Evolutionary conservation across 2,329 filamentous ascomycete genomes (phyloP).

Genomic region (Byssochlamys sp.): DNA sequence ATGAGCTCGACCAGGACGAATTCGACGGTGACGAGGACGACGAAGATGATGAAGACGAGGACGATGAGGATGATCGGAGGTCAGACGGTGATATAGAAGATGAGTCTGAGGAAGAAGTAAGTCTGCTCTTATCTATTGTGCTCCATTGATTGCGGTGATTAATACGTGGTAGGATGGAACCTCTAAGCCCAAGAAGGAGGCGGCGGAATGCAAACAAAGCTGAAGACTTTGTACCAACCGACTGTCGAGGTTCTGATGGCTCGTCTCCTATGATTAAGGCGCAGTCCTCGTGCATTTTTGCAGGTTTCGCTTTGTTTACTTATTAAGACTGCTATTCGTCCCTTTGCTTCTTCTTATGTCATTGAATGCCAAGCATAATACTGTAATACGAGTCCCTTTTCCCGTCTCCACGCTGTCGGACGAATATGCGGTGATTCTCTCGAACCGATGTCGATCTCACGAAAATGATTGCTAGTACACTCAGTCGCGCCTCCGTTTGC

Average conservation of each 20-base stretch:
- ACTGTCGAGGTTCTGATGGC: neutral
- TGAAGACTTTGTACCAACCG: constrained; percentile 40
- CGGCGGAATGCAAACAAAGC: constrained; percentile 93
- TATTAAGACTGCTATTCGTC: constrained; percentile 19
- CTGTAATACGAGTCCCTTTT: constrained; percentile 4
- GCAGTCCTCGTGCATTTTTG: constrained; percentile 1
- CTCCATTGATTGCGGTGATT: constrained; percentile 11
- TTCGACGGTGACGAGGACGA: constrained; percentile 89
- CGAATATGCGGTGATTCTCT: neutral
- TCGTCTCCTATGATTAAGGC: constrained; percentile 45
- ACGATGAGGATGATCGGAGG: constrained; percentile 73
- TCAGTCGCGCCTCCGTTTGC: neutral
- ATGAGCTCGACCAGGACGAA: constrained; percentile 72
- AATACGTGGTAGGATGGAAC: constrained; percentile 59
- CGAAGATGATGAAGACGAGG: constrained; percentile 75
- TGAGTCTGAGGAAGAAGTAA: constrained; percentile 48
- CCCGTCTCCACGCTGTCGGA: neutral
- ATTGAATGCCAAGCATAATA: constrained; percentile 3
- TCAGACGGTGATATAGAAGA: constrained; percentile 54
- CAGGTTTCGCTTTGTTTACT: neutral
- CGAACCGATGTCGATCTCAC: neutral
- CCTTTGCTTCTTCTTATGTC: constrained; percentile 9
- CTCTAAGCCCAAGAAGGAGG: constrained; percentile 85
- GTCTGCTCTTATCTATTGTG: constrained; percentile 5
- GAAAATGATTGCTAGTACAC: neutral